Evolutionary conservation across 2,329 filamentous ascomycete genomes (phyloP).

Genomic region (Aspergillus quadrilineatus): DNA sequence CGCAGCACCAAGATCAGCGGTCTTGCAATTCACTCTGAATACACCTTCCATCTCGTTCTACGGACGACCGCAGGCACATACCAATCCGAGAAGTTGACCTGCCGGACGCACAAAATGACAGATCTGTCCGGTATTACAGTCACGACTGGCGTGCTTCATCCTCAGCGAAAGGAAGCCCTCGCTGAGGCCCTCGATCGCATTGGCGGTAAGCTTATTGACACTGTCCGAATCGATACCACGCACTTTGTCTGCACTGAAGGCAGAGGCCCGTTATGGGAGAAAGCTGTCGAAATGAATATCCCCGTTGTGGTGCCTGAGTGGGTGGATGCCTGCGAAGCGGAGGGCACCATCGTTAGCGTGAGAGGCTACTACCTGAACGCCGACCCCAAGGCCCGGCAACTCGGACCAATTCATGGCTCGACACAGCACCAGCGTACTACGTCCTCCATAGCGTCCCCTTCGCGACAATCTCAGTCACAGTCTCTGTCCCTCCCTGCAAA

Average conservation of each 20-base stretch:
- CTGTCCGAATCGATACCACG: constrained; percentile 92
- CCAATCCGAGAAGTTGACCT: constrained; percentile 76
- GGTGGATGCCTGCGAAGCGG: constrained; percentile 93
- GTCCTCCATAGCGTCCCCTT: constrained; percentile 29
- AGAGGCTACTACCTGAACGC: constrained; percentile 96
- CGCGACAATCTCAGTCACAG: constrained; percentile 22
- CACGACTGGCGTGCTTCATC: constrained; percentile 81
- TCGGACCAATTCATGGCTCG: constrained; percentile 38
- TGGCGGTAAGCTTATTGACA: constrained; percentile 86
- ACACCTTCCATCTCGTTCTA: constrained; percentile 89
- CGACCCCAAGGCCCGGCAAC: constrained; percentile 61
- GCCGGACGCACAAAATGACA: constrained; percentile 97
- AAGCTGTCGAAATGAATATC: constrained; percentile 96
- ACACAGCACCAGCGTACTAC: constrained; percentile 36
- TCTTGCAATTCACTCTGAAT: constrained; percentile 93
- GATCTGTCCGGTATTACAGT: constrained; percentile 94
- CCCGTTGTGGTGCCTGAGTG: constrained; percentile 95
- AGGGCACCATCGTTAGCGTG: constrained; percentile 88
- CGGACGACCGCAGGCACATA: constrained; percentile 87
- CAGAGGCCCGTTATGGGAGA: constrained; percentile 86
- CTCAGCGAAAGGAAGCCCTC: constrained; percentile 69
- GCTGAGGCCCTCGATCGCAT: constrained; percentile 77
- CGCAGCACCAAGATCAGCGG: constrained; percentile 96
- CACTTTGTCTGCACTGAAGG: constrained; percentile 98
- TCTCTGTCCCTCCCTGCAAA: constrained; percentile 26